Conservation (phyloP, 2,329 filamentous ascomycete species). For the Rasamsonia emersonii region DNA sequence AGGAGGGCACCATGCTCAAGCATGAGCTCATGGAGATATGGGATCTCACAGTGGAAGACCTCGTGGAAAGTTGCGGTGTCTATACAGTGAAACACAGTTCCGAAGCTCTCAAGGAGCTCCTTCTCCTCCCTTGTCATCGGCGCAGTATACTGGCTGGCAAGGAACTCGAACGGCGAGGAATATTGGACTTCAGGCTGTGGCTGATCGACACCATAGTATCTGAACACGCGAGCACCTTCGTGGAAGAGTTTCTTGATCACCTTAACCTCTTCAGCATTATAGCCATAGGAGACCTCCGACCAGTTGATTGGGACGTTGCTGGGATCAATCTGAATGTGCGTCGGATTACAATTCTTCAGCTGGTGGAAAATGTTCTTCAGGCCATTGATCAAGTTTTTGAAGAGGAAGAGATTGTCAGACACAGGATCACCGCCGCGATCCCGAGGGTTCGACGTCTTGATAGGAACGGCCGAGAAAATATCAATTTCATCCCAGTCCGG, state of each 20-base stretch:
- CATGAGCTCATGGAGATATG: slow-evolving; percentile 93
- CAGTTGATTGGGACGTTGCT: slow-evolving; percentile 78
- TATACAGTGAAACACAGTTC: slow-evolving; percentile 96
- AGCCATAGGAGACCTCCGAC: slow-evolving; percentile 92
- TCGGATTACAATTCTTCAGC: slow-evolving; percentile 77
- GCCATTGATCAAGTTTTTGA: slow-evolving; percentile 91
- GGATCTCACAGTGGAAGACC: slow-evolving; percentile 95
- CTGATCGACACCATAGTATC: slow-evolving; percentile 91
- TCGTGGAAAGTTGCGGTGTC: slow-evolving; percentile 98
- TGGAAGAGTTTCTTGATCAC: slow-evolving; percentile 96
- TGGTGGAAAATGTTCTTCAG: slow-evolving; percentile 96
- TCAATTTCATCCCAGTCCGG: slow-evolving; percentile 98
- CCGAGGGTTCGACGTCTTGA: slow-evolving; percentile 86
- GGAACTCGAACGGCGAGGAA: slow-evolving; percentile 77
- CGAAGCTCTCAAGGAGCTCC: slow-evolving; percentile 92
- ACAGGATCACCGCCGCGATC: slow-evolving; percentile 87
- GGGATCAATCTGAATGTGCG: slow-evolving; percentile 59
- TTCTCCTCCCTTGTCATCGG: slow-evolving; percentile 95
- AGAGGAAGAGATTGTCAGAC: slow-evolving; percentile 93
- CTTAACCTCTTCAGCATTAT: slow-evolving; percentile 92
- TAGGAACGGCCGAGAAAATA: slow-evolving; percentile 91
- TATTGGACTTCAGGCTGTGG: slow-evolving; percentile 62
- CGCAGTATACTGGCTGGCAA: slow-evolving; percentile 90
- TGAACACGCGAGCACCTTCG: slow-evolving; percentile 90
- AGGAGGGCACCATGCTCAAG: slow-evolving; percentile 91